Conservation (phyloP, 345 rosid species). For the Ailanthus altissimus region DNA sequence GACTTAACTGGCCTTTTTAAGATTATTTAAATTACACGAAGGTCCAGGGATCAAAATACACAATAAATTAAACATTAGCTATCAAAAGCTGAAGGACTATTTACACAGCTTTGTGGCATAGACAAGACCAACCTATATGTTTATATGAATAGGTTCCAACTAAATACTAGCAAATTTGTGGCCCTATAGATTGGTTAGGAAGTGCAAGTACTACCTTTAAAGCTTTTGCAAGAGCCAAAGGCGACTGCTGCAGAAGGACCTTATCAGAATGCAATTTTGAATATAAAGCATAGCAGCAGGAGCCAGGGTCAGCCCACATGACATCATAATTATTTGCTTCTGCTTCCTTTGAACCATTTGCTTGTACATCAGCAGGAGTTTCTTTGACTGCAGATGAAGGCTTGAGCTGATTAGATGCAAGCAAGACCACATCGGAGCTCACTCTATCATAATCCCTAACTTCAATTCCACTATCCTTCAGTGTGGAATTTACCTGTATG, state of each 20-base stretch:
- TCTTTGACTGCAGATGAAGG: conserved; percentile 32
- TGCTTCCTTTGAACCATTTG: conserved; percentile 27
- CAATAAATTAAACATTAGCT: not conserved
- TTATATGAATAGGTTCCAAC: not conserved
- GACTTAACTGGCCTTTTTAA: not conserved
- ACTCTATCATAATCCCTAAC: conserved; percentile 67
- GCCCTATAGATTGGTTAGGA: not conserved
- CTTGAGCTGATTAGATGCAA: conserved; percentile 59
- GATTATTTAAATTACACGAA: not conserved
- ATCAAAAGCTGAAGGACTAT: not conserved
- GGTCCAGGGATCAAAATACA: not conserved
- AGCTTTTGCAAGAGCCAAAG: conserved; percentile 90
- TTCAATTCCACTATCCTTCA: conserved; percentile 65
- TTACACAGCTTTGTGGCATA: not conserved
- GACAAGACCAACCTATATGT: not conserved
- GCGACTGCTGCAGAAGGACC: conserved; percentile 80
- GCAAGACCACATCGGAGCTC: conserved; percentile 63
- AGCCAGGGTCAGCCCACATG: conserved; percentile 77
- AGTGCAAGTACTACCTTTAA: conserved; percentile 58
- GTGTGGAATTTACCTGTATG: conserved; percentile 50
- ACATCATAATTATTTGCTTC: conserved; percentile 42
- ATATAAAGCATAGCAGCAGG: conserved; percentile 90
- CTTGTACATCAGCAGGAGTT: conserved; percentile 14
- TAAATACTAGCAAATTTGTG: not conserved
- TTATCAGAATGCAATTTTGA: conserved; percentile 67